Base-by-base conservation (phyloP, 768 basidiomycete species). In the Macrolepiota fuliginosa region DNA sequence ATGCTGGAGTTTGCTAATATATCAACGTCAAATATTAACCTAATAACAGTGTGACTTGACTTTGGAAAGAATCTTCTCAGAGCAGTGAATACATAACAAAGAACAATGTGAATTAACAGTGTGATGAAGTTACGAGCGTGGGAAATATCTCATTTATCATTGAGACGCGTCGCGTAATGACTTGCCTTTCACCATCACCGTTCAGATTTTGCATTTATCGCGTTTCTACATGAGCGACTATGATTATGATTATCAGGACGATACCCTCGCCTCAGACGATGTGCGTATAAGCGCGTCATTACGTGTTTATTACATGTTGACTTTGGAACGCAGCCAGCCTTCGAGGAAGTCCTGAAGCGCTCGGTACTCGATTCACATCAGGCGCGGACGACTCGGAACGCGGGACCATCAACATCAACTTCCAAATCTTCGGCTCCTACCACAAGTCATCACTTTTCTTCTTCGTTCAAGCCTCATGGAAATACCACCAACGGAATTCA, bases 181-280 rank as follows among this genome's bases (percentile, higher is more conserved):
- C 36, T 50, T 58, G 7, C 22, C 57, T 40, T 47, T n/a, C 17
- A 10, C 49, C 47, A 39, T 13, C 57, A 51, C 17, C 27, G 24
- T 22, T 29, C 22, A 29, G n/a, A 13, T 32, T 40, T 22, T 13
- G 22, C n/a, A 0, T 17, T 6, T 6, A 12, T 55, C 40, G 19
- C 12, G n/a, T 29, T 2, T 45, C 54, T 52, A 10, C 58, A 59
- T 59, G 58, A 54, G 29, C 11, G 59, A 61, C 12, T 46, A 54
- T 59, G 49, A 53, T 2, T 53, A 40, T 29, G 39, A 59, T 13
- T 61, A 54, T 17, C 29, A 32, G 19, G 52, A 45, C 32, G 59
- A 61, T n/a, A 17, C 45, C 6, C 51, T 61, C 37, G 59, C 51
- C 24, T 61, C 52, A 1, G 59, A 61, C 15, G 59, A 61, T 32